Conservation (phyloP, 768 basidiomycete species). For the Phanerochaete sordida region DNA sequence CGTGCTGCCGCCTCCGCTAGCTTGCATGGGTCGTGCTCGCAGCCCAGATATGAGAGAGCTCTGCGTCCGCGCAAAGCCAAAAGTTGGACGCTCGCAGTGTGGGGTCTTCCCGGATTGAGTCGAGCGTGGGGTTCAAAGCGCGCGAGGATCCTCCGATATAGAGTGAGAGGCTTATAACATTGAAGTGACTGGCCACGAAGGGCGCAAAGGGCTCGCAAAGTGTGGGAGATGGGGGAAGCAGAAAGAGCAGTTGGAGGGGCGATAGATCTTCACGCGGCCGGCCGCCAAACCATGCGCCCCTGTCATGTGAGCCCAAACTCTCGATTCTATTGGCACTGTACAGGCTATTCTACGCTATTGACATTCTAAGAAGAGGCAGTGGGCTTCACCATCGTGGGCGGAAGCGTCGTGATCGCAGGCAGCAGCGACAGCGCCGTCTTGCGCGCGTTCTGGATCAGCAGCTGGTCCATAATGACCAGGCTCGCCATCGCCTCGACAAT, state of each 20-base stretch:
- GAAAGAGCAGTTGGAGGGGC: not conserved
- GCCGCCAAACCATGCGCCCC: not conserved
- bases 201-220: not conserved
- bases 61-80: not conserved
- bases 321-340: not conserved
- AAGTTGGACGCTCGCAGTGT: not conserved
- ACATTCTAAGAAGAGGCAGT: slow-evolving; percentile 7
- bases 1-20: not conserved
- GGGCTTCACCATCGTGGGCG: slow-evolving; percentile 86
- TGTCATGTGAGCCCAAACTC: not conserved
- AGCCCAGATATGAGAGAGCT: not conserved
- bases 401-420: slow-evolving; percentile 85
- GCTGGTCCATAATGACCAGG: slow-evolving; percentile 90
- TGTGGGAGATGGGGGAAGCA: not conserved
- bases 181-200: not conserved
- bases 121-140: not conserved
- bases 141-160: not conserved
- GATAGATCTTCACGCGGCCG: not conserved
- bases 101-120: not conserved
- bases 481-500: slow-evolving; percentile 99
- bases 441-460: slow-evolving; percentile 87
- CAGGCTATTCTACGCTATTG: not conserved
- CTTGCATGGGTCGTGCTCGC: slow-evolving; percentile 5
- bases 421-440: slow-evolving; percentile 69
- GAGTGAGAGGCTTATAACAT: not conserved